Evolutionary conservation across 1,139 yeast species (phyloP).

Genomic region (Hansenula lynferdii): DNA sequence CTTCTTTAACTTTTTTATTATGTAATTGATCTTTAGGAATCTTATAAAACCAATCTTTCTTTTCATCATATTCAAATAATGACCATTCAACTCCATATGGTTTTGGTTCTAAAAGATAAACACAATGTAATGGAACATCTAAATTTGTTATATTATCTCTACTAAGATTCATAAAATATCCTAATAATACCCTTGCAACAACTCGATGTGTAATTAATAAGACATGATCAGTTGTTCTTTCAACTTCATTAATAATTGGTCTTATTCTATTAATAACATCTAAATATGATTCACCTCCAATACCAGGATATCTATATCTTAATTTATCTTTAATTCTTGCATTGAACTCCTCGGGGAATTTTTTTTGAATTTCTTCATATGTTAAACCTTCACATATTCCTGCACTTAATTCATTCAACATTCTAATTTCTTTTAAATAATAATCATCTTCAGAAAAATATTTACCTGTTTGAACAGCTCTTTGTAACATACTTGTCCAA

Average conservation of each 20-base stretch:
- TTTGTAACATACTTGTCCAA: slow-evolving; percentile 84
- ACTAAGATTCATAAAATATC: slow-evolving; percentile 83
- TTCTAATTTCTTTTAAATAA: slow-evolving; percentile 84
- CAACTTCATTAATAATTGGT: slow-evolving; percentile 89
- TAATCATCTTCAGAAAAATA: slow-evolving; percentile 68
- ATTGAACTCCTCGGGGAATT: slow-evolving; percentile 73
- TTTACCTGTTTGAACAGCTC: slow-evolving; percentile 76
- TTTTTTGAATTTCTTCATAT: slow-evolving; percentile 68
- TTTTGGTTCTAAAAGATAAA: slow-evolving; percentile 84
- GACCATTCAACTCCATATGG: slow-evolving; percentile 96
- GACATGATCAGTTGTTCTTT: slow-evolving; percentile 84
- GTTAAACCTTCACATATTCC: slow-evolving; percentile 94
- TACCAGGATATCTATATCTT: slow-evolving; percentile 88
- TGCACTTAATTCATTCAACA: slow-evolving; percentile 91
- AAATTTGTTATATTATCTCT: slow-evolving; percentile 81
- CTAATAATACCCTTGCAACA: slow-evolving; percentile 79
- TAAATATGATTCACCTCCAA: slow-evolving; percentile 93
- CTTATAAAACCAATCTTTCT: slow-evolving; percentile 69
- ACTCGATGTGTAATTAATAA: slow-evolving; percentile 86
- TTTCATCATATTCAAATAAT: slow-evolving; percentile 80
- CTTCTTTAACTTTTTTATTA: slow-evolving; percentile 47
- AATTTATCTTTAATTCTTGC: slow-evolving; percentile 73
- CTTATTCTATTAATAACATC: slow-evolving; percentile 89
- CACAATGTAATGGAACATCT: slow-evolving; percentile 89
- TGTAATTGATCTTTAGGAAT: slow-evolving; percentile 62